Conservation (phyloP, 768 basidiomycete species). For the Trametes cingulata region DNA sequence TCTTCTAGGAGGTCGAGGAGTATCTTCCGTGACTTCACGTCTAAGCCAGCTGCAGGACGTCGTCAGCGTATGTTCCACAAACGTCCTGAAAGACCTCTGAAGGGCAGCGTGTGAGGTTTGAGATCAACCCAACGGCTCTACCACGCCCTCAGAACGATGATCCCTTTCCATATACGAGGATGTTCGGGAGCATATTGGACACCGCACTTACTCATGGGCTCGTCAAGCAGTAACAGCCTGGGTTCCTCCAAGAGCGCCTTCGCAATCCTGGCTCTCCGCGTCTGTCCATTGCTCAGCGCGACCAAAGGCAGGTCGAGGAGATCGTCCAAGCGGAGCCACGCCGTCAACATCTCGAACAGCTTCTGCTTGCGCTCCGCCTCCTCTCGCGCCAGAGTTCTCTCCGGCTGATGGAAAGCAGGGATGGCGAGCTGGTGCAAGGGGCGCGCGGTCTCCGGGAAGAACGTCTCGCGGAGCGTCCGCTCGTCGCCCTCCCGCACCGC, state of each 20-base stretch:
- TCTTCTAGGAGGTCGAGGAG: conserved; percentile 63
- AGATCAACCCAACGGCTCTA: no score
- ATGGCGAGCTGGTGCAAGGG: conserved; percentile 29
- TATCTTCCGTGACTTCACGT: conserved; percentile 56
- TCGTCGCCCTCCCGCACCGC: conserved; percentile 84
- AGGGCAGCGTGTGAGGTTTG: no score
- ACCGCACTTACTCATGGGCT: conserved; percentile 83
- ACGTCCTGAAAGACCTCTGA: no score
- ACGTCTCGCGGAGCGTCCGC: conserved; percentile 69
- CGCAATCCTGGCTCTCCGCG: conserved; percentile 79
- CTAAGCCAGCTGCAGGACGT: conserved; percentile 68
- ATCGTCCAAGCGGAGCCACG: conserved; percentile 53
- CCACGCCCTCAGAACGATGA: no score
- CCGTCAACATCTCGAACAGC: conserved; percentile 55
- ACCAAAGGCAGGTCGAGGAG: conserved; percentile 84
- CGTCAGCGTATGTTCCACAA: no score
- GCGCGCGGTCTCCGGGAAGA: conserved; percentile 51
- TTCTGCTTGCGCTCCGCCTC: conserved; percentile 29
- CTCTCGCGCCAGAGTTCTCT: conserved; percentile 10
- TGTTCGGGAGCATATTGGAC: no score
- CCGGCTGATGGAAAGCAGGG: conserved; percentile 27
- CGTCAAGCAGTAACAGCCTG: conserved; percentile 82
- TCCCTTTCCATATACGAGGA: no score
- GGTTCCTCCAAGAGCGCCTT: conserved; percentile 73
- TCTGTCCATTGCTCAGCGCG: conserved; percentile 91